phyloP scores from a whole-genome alignment of 257 asterid genomes.

The Solanum rostratum region DNA sequence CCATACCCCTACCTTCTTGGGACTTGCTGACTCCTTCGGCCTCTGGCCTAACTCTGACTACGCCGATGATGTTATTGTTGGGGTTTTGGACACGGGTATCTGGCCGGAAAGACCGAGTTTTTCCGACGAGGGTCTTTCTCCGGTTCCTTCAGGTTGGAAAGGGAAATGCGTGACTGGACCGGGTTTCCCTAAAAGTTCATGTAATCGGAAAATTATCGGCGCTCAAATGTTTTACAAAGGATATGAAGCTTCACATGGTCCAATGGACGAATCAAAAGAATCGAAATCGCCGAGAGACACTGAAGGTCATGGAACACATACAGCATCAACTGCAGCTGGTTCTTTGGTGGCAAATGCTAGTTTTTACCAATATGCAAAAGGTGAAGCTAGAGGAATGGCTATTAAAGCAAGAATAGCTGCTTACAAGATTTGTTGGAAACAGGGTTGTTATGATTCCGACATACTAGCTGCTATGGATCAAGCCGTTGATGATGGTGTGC shows the following conservation, averaged over 20 bases:
- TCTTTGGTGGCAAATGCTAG: slow-evolving; percentile 63
- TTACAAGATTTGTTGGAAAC: slow-evolving; percentile 72
- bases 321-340: slow-evolving; percentile 92
- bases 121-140: slow-evolving; percentile 57
- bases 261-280: slow-evolving; percentile 31
- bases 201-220: slow-evolving; percentile 72
- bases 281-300: slow-evolving; percentile 71
- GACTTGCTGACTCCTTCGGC: slow-evolving; percentile 56
- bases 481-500: slow-evolving; percentile 68
- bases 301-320: slow-evolving; percentile 98
- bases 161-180: slow-evolving; percentile 56
- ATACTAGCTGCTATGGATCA: slow-evolving; percentile 79
- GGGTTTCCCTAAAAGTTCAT: slow-evolving; percentile 39
- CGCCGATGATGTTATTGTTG: slow-evolving; percentile 76
- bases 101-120: slow-evolving; percentile 93
- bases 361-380: slow-evolving; percentile 54
- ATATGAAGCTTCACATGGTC: slow-evolving; percentile 30
- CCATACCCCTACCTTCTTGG: slow-evolving; percentile 62
- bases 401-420: slow-evolving; percentile 73
- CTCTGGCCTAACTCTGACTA: slow-evolving; percentile 81
- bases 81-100: slow-evolving; percentile 84
- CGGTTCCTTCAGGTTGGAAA: slow-evolving; percentile 65
- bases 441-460: slow-evolving; percentile 80
- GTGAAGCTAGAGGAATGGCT: slow-evolving; percentile 97
- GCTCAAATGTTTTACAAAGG: slow-evolving; percentile 65